A percentile compares a stretch with the other conserved stretches of the same genome.
These are phyloP conservation scores for Eimeria tenella DNA, from an alignment of 169 alveolate species.

Conservation along the genomic window DNA sequence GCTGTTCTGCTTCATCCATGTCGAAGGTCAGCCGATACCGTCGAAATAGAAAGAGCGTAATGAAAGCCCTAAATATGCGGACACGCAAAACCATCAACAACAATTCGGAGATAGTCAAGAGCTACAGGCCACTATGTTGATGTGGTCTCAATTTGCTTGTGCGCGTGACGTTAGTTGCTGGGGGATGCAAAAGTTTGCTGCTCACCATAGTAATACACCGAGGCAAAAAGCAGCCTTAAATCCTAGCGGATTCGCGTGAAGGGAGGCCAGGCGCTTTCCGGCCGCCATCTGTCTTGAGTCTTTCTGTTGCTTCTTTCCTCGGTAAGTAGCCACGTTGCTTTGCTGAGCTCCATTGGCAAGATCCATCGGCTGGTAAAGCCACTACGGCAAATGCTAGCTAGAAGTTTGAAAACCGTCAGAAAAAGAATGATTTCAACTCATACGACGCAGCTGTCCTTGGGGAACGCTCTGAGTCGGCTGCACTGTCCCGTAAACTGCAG, in stretches of 20 bases:
- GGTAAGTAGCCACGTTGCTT: too few species aligned
- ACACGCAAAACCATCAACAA: background rate
- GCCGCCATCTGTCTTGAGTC: too few species aligned
- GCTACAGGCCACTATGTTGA: background rate
- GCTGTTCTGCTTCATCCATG: background rate
- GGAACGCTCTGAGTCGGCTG: too few species aligned
- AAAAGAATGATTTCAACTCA: too few species aligned
- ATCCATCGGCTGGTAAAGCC: too few species aligned
- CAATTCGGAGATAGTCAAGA: background rate
- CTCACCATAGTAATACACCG: background rate
- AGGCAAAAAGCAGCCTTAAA: background rate
- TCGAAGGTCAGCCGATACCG: slow-evolving; percentile 4
- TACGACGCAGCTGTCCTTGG: too few species aligned
- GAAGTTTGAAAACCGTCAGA: too few species aligned
- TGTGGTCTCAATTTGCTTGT: background rate
- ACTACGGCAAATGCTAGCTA: too few species aligned
- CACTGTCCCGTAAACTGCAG: too few species aligned
- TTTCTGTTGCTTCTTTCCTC: too few species aligned
- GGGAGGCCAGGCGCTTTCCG: too few species aligned
- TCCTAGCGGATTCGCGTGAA: background rate
- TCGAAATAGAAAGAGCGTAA: background rate
- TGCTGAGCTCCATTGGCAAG: too few species aligned
- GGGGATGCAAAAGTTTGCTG: background rate
- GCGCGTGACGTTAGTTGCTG: background rate
- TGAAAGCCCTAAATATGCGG: background rate